Conservation (phyloP, 768 basidiomycete genomes). For the Punctularia strigosozonata region DNA sequence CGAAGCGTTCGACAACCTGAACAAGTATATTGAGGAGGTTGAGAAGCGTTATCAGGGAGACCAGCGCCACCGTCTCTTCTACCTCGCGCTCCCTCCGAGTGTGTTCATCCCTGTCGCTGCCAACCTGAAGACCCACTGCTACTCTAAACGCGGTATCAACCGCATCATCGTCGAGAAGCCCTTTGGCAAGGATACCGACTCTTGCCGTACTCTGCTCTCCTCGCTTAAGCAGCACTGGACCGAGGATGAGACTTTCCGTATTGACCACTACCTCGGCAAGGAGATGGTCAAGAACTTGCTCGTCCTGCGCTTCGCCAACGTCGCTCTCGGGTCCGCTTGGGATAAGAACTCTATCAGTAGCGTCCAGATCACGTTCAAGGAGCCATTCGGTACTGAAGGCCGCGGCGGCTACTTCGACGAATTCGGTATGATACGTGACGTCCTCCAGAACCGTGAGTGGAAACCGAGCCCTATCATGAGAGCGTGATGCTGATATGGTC, state of each 20-base stretch:
- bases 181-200: slow-evolving; percentile 90
- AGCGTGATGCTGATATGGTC: slow-evolving; percentile 10
- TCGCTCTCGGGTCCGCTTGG: slow-evolving; percentile 81
- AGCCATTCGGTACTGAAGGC: slow-evolving; percentile 98
- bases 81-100: slow-evolving; percentile 93
- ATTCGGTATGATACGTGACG: slow-evolving; percentile 97
- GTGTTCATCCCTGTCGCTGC: slow-evolving; percentile 88
- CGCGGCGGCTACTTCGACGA: slow-evolving; percentile 99
- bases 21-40: slow-evolving; percentile 63
- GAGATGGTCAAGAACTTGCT: slow-evolving; percentile 99
- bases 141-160: slow-evolving; percentile 62
- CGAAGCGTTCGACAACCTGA: slow-evolving; percentile 65
- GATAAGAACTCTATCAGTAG: slow-evolving; percentile 95
- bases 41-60: slow-evolving; percentile 58
- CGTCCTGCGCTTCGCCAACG: slow-evolving; percentile 90
- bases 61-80: slow-evolving; percentile 79
- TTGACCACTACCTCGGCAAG: slow-evolving; percentile 98
- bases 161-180: slow-evolving; percentile 98
- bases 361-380: slow-evolving; percentile 99
- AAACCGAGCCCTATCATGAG: background rate
- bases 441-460: slow-evolving; percentile 92
- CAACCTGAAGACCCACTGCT: slow-evolving; percentile 75
- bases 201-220: slow-evolving; percentile 65
- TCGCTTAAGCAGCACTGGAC: slow-evolving; percentile 81
- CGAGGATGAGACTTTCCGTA: slow-evolving; percentile 97